Percentiles rank a stretch among this genome's conserved stretches.
These are phyloP conservation scores for Thalassiosira exigua DNA, from an alignment of 352 stramenopile genomes.

Conservation along the genomic window DNA sequence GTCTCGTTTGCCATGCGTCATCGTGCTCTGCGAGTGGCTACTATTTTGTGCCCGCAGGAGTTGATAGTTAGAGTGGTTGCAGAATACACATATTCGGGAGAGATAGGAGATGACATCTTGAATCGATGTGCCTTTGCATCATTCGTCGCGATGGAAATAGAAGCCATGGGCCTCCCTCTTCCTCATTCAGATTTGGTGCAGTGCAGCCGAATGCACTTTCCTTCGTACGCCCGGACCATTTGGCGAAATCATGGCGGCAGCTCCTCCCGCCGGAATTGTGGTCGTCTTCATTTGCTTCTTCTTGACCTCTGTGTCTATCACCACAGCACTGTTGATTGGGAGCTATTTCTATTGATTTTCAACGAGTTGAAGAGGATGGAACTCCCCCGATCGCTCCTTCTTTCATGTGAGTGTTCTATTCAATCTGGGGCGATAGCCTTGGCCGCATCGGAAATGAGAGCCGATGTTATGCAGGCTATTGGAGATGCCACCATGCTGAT, in stretches of 20 bases:
- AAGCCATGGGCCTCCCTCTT: slow-evolving; percentile 83
- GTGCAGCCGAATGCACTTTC: slow-evolving; percentile 79
- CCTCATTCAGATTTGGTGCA: slow-evolving; percentile 80
- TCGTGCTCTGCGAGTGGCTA: slow-evolving; percentile 74
- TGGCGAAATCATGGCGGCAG: slow-evolving; percentile 74
- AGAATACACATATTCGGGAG: slow-evolving; percentile 59
- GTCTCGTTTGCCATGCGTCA: slow-evolving; percentile 84
- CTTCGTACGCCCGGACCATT: slow-evolving; percentile 80
- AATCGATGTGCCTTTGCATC: slow-evolving; percentile 71
- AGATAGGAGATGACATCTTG: slow-evolving; percentile 45
- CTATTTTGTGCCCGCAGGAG: slow-evolving; percentile 78
- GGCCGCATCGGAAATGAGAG: slow-evolving; percentile 25
- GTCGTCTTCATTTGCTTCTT: slow-evolving; percentile 78
- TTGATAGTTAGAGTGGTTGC: slow-evolving; percentile 69
- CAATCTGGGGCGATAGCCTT: slow-evolving; percentile 49
- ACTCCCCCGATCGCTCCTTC: slow-evolving; percentile 67
- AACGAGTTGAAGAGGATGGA: slow-evolving; percentile 61
- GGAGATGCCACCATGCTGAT: slow-evolving; percentile 39
- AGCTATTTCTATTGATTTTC: slow-evolving; percentile 69
- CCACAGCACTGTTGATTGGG: slow-evolving; percentile 62
- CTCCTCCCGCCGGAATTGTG: slow-evolving; percentile 54
- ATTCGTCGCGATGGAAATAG: slow-evolving; percentile 83
- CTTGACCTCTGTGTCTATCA: slow-evolving; percentile 78
- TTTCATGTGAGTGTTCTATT: slow-evolving; percentile 67
- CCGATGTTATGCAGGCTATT: slow-evolving; percentile 44